Percentiles rank a stretch among this genome's conserved stretches.
These are phyloP conservation scores for Dentipellis fragilis DNA, from an alignment of 768 basidiomycete genomes.

Conservation along the genomic window DNA sequence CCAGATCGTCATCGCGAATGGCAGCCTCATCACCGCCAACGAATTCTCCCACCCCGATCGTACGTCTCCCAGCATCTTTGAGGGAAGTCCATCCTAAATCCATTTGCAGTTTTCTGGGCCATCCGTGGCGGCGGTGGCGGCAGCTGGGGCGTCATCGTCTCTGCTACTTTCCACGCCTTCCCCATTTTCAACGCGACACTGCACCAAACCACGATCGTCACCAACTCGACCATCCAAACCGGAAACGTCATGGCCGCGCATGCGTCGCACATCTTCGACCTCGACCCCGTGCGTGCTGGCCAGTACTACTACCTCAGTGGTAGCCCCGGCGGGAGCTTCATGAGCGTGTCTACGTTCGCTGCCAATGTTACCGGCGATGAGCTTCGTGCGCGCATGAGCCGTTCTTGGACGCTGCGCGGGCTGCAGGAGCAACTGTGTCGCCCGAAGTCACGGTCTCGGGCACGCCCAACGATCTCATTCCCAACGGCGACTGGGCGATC, in stretches of 20 bases:
- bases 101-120: constrained; percentile 34
- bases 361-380: neutral
- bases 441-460: constrained; percentile 1
- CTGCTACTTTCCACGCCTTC: constrained; percentile 25
- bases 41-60: constrained; percentile 23
- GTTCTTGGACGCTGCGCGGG: neutral
- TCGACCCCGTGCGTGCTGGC: constrained; percentile 19
- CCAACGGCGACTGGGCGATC: constrained; percentile 1
- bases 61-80: neutral
- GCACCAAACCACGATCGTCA: constrained; percentile 12
- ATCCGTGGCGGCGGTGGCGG: constrained; percentile 39
- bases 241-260: constrained; percentile 21
- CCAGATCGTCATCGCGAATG: constrained; percentile 33
- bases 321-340: neutral
- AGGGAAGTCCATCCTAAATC: constrained; percentile 12
- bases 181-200: constrained; percentile 23
- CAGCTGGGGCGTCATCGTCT: constrained; percentile 29
- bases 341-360: neutral
- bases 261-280: constrained; percentile 27
- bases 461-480: neutral
- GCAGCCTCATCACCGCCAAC: constrained; percentile 24
- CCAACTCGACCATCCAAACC: constrained; percentile 13
- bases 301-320: constrained; percentile 1
- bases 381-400: neutral
- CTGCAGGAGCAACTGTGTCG: neutral